Evolutionary conservation across 2,329 filamentous ascomycete genomes (phyloP), one percentile per base, ranked within the genome.

Genomic region (Microdochium paspali): DNA sequence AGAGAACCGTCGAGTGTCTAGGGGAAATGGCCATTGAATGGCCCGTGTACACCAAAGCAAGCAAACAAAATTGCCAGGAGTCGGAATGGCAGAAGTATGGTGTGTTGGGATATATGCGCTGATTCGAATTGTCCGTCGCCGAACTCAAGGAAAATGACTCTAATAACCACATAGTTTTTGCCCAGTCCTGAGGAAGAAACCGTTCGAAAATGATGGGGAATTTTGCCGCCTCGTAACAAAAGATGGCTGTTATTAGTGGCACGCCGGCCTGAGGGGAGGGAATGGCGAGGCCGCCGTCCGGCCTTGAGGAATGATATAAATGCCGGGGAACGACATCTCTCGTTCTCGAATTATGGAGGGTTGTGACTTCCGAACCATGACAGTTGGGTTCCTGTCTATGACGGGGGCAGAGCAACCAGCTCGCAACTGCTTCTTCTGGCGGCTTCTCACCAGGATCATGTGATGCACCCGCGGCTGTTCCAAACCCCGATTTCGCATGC

Each of bases 81-180:
- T 47, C 46, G 40, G 45, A 46, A 53, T 50, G 55, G 46, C 45
- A 55, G 47, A 51, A 35, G 5, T n/a, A 35, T 12, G 10, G 31
- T 35, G 31, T 35, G 6, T n/a, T 53, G 50, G 49, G 55, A 52
- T 57, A 51, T 52, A 54, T 49, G 54, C 52, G 55, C 53, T 56
- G 56, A 53, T 44, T 49, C 49, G 47, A 20, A 20, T 15, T 54
- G 52, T 58, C 56, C 55, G 56, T 56, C 53, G 54, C 59, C 57
- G 58, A 60, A 55, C 56, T 53, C 51, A 54, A 51, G 35, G 18
- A 40, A 40, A 52, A 44, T 55, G 47, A 54, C 35, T 40, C 35
- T 40, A 40, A 21, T 21, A 40, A 40, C 35, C 35, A 10, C 35
- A n/a, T 5, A 40, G 5, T n/a, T 40, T 40, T 40, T 40, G 35